Evolutionary conservation across 1,284 basidiomycete genomes (phyloP), one percentile per base, ranked within the genome.

Genomic region (Heterobasidion irregulare): DNA sequence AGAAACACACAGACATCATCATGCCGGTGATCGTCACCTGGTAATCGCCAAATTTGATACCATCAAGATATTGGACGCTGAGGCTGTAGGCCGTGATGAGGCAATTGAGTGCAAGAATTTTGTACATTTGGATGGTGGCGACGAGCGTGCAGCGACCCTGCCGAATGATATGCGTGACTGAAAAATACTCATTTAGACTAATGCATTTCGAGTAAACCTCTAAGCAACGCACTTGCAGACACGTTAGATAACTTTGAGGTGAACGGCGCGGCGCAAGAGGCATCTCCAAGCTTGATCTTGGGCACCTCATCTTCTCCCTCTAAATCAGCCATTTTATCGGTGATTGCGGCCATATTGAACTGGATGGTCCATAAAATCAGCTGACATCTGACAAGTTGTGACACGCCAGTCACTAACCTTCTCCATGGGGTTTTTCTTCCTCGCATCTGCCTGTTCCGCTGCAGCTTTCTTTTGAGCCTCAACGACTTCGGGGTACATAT

Each of bases 61-160:
- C 95, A 61, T 98, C 94, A 15, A 98, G 77, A 67, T 98, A 97
- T 70, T 96, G 94, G 26, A 98, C 95, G 63, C 90, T 94, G 59
- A 98, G 75, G 69, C 90, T 94, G 74, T 95, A 98, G 35, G 94
- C 94, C 2, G 94, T 96, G 68, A 98, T 98, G 45, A 98, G 76
- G 68, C 94, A 97, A 70, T 98, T 98, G 58, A 97, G 75, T 2
- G 94, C 94, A 43, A 98, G 77, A 62, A 98, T 98, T 77, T 97
- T 97, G 84, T 97, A 98, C 94, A 98, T 98, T 73, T 98, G 95
- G 56, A 95, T 90, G 1, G 94, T 98, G 1, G 94, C 94, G 47
- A 98, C 94, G 13, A 98, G 83, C 0, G 94, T 98, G 75, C 94
- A 97, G 48, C 94, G 89, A 19, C 95, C 94, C 73, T 98, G 94